Conservation (phyloP, 2,329 filamentous ascomycete genomes). For the Diplodia scrobiculata region DNA sequence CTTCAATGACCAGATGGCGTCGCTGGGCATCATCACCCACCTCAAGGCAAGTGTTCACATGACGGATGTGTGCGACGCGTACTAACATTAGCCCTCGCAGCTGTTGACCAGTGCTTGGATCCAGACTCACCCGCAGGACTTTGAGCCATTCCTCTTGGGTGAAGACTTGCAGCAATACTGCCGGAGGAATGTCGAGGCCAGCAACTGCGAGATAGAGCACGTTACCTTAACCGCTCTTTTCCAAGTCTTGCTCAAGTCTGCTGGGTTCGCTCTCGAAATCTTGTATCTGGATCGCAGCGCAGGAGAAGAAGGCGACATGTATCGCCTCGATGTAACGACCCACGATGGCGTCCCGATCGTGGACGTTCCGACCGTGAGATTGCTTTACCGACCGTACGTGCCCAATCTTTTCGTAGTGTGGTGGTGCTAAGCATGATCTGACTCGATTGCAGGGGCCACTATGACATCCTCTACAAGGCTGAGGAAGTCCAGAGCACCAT, state of each 20-base stretch:
- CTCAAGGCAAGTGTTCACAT: constrained; percentile 55
- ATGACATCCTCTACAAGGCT: constrained; percentile 85
- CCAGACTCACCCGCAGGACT: constrained; percentile 70
- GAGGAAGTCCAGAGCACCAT: constrained; percentile 51
- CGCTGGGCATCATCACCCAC: constrained; percentile 82
- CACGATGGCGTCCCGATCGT: constrained; percentile 49
- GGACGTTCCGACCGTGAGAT: constrained; percentile 64
- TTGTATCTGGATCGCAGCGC: constrained; percentile 86
- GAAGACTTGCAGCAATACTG: constrained; percentile 69
- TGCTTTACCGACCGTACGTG: constrained; percentile 67
- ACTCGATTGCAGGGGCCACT: constrained; percentile 67
- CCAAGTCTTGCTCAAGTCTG: constrained; percentile 76
- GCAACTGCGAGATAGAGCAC: constrained; percentile 84
- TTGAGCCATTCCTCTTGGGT: constrained; percentile 67
- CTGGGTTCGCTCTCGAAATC: constrained; percentile 79
- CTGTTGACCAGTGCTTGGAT: constrained; percentile 83
- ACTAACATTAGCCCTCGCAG: constrained; percentile 47
- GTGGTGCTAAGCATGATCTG: constrained; percentile 32
- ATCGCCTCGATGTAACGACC: constrained; percentile 59
- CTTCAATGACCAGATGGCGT: constrained; percentile 72
- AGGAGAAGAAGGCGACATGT: constrained; percentile 73
- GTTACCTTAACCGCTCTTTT: constrained; percentile 77
- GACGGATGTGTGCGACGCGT: constrained; percentile 24
- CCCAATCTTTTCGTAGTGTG: neutral
- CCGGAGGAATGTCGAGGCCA: constrained; percentile 68